phyloP scores from a whole-genome alignment of 2,329 filamentous ascomycete genomes.

The Fusarium concolor region DNA sequence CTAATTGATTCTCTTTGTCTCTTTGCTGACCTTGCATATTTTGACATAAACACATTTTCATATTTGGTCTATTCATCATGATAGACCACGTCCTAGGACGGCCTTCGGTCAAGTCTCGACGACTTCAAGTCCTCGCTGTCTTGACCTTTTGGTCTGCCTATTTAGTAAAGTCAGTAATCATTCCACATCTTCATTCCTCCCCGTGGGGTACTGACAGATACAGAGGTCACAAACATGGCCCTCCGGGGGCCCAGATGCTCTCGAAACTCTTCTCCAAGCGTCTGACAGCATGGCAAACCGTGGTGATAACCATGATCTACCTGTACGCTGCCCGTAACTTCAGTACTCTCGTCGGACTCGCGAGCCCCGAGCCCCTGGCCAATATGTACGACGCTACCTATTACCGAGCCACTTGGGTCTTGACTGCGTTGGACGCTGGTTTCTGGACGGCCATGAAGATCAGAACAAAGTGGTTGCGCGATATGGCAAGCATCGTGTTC shows the following conservation, averaged over 20 bases:
- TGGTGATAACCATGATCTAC: slow-evolving; percentile 88
- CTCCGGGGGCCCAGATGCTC: slow-evolving; percentile 76
- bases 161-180: slow-evolving; percentile 76
- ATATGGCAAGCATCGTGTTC: slow-evolving; percentile 85
- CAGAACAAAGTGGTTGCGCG: slow-evolving; percentile 79
- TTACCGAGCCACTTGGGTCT: slow-evolving; percentile 96
- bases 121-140: slow-evolving; percentile 91
- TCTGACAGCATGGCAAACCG: slow-evolving; percentile 89
- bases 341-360: slow-evolving; percentile 88
- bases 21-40: not conserved
- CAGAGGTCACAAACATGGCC: slow-evolving; percentile 89
- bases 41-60: not conserved
- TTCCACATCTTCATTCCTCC: not conserved
- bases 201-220: slow-evolving; percentile 30
- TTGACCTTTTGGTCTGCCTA: slow-evolving; percentile 93
- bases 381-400: slow-evolving; percentile 94
- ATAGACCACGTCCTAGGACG: slow-evolving; percentile 92
- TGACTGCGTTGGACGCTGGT: slow-evolving; percentile 92
- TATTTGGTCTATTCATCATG: slow-evolving; percentile 54
- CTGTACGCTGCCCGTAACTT: slow-evolving; percentile 94
- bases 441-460: slow-evolving; percentile 99
- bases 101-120: slow-evolving; percentile 89
- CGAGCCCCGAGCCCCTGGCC: slow-evolving; percentile 91
- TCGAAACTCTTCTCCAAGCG: slow-evolving; percentile 77
- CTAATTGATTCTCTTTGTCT: slow-evolving; percentile 27